Evolutionary conservation across 2,329 filamentous ascomycete genomes (phyloP).

Genomic region (Ambrosiella beaveri): DNA sequence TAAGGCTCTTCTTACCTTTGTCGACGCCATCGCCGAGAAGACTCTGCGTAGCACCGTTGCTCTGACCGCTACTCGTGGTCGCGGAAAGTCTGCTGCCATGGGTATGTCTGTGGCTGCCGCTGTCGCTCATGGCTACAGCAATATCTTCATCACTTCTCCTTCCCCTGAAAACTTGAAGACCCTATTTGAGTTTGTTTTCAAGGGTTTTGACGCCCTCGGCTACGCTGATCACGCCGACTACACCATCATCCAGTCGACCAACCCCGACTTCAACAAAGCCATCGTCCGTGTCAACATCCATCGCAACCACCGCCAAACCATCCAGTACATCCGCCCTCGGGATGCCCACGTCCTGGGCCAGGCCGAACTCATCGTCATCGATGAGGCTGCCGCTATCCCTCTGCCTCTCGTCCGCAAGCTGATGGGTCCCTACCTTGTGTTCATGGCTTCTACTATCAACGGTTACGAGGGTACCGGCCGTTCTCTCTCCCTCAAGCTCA

Average conservation of each 20-base stretch:
- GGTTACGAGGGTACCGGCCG: conserved; percentile 95
- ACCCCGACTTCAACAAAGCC: conserved; percentile 97
- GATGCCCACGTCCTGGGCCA: conserved; percentile 90
- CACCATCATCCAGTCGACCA: conserved; percentile 93
- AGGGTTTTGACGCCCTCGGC: conserved; percentile 84
- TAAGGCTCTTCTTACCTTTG: conserved; percentile 90
- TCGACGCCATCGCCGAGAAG: conserved; percentile 92
- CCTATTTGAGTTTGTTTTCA: conserved; percentile 95
- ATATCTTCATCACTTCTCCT: conserved; percentile 97
- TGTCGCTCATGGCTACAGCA: conserved; percentile 91
- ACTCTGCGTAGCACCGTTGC: conserved; percentile 86
- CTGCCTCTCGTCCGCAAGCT: conserved; percentile 81
- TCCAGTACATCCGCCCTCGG: conserved; percentile 95
- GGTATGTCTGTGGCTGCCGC: conserved; percentile 89
- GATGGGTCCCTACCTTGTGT: conserved; percentile 91
- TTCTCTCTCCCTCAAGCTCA: conserved; percentile 86
- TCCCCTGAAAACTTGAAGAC: conserved; percentile 98
- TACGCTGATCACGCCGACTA: conserved; percentile 96
- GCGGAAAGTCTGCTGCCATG: conserved; percentile 91
- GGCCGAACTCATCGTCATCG: conserved; percentile 87
- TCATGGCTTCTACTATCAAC: conserved; percentile 99
- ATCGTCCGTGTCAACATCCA: conserved; percentile 95
- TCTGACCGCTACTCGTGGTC: conserved; percentile 79
- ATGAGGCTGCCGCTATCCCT: conserved; percentile 93
- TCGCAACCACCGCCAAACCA: conserved; percentile 86